A percentile compares a stretch with the other conserved stretches of the same genome.
Conservation (phyloP, 139 green algal species). For the Chlorella sp. region DNA sequence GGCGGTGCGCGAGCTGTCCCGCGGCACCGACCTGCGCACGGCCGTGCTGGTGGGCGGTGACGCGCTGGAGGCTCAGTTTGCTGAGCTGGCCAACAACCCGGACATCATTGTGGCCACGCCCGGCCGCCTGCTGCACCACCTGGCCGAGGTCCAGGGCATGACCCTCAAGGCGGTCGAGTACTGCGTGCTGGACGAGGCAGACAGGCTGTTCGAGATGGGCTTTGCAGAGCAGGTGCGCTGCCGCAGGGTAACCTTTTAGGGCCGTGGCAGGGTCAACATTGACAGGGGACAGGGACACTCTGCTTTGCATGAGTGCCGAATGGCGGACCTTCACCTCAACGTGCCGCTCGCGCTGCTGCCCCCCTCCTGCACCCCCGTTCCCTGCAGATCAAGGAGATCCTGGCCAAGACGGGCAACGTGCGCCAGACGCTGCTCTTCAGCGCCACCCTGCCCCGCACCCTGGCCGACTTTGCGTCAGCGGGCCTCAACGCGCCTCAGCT, state of each 20-base stretch:
- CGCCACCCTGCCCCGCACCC: conserved; percentile 82
- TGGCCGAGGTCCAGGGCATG: conserved; percentile 79
- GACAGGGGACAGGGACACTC: no score
- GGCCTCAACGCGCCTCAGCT: conserved; percentile 83
- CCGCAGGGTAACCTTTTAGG: no score
- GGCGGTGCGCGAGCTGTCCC: conserved; percentile 46
- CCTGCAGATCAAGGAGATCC: conserved; percentile 60
- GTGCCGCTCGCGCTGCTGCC: no score
- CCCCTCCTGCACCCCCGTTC: no score
- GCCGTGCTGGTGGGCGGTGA: conserved; percentile 91
- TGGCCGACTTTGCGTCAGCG: conserved; percentile 91
- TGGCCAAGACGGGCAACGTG: conserved; percentile 54
- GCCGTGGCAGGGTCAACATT: no score
- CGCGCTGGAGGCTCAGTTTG: conserved; percentile 93
- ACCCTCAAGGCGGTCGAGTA: conserved; percentile 65
- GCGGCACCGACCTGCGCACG: conserved; percentile 72
- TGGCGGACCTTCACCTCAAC: no score
- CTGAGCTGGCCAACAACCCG: conserved; percentile 82
- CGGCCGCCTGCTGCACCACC: conserved; percentile 87
- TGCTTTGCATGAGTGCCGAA: no score
- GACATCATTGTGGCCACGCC: conserved; percentile 96
- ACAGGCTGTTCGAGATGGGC: conserved; percentile 98
- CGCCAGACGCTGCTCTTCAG: conserved; percentile 93
- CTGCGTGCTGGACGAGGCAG: conserved; percentile 90
- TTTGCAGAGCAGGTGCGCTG: conserved; percentile 80